A percentile compares a stretch with the other conserved stretches of the same genome.
Conservation (phyloP, 2,329 filamentous ascomycete species). For the Epichloe gansuensis region DNA sequence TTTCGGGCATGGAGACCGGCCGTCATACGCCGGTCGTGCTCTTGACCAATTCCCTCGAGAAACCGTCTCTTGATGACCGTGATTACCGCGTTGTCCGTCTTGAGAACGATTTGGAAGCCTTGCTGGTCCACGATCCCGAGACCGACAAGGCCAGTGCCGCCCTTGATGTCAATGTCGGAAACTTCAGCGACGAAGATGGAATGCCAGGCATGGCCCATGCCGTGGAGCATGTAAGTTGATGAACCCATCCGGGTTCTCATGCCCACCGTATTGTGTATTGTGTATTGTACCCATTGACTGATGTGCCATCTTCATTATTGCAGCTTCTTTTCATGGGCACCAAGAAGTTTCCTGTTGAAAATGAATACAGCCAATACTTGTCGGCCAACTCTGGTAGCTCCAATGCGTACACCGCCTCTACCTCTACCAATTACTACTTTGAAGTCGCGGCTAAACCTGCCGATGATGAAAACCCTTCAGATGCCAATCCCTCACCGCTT, state of each 20-base stretch:
- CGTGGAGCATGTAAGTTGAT: conserved; percentile 62
- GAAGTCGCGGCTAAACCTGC: conserved; percentile 74
- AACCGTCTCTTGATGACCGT: conserved; percentile 72
- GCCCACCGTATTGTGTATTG: not conserved
- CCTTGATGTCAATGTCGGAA: conserved; percentile 90
- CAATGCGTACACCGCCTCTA: conserved; percentile 88
- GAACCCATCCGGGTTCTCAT: conserved; percentile 6
- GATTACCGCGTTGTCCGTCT: conserved; percentile 78
- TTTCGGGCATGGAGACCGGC: conserved; percentile 21
- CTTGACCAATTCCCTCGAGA: conserved; percentile 63
- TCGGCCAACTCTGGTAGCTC: conserved; percentile 81
- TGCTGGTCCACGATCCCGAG: conserved; percentile 85
- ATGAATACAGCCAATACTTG: conserved; percentile 90
- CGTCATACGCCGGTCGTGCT: conserved; percentile 20
- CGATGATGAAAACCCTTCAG: conserved; percentile 43
- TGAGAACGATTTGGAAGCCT: conserved; percentile 74
- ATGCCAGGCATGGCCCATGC: conserved; percentile 95
- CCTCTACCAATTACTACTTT: conserved; percentile 96
- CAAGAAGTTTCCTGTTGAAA: conserved; percentile 91
- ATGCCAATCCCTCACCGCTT: conserved; percentile 45
- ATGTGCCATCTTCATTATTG: conserved; percentile 1
- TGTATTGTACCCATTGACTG: conserved; percentile 4
- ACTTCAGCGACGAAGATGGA: conserved; percentile 80
- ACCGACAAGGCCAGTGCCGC: conserved; percentile 96
- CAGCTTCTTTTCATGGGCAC: conserved; percentile 94